Percentiles rank a stretch among this genome's conserved stretches.
Conservation (phyloP, 768 basidiomycete genomes). For the Tylopilus subfusipes region DNA sequence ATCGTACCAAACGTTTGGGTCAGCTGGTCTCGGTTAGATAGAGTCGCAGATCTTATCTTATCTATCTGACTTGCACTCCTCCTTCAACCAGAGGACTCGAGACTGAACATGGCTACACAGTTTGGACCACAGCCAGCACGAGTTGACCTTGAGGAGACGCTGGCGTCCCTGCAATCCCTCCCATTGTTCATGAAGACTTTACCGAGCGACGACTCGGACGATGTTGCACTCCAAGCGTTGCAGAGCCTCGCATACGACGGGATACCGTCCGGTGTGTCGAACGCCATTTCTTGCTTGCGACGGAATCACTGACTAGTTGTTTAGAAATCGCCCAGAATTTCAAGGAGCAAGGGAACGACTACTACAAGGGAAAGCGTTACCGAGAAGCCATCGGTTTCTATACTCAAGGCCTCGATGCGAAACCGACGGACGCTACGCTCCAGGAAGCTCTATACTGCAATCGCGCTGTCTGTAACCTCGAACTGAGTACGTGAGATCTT, state of each 20-base stretch:
- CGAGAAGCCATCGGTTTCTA: conserved; percentile 90
- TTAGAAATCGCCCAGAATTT: conserved; percentile 88
- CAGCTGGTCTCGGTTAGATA: conserved; percentile 9
- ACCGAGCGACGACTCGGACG: conserved; percentile 61
- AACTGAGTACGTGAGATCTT: conserved; percentile 56
- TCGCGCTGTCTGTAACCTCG: conserved; percentile 90
- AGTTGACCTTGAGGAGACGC: conserved; percentile 32
- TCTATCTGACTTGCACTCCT: not conserved
- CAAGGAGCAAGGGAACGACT: conserved; percentile 94
- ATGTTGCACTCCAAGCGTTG: conserved; percentile 71
- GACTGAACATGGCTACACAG: conserved; percentile 17
- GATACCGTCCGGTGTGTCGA: conserved; percentile 82
- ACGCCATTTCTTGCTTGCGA: not conserved
- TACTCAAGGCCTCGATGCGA: conserved; percentile 82
- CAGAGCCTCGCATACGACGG: conserved; percentile 87
- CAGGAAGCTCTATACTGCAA: conserved; percentile 77
- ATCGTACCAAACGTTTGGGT: not conserved
- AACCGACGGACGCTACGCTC: conserved; percentile 59
- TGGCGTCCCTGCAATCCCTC: conserved; percentile 54
- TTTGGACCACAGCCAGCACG: conserved; percentile 24
- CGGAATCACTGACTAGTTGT: not conserved
- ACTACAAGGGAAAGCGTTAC: conserved; percentile 82
- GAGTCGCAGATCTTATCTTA: conserved; percentile 19
- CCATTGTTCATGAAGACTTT: conserved; percentile 94
- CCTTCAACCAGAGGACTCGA: not conserved